phyloP scores from a whole-genome alignment of 1,284 basidiomycete genomes.

The Fomitopsis betulina region DNA sequence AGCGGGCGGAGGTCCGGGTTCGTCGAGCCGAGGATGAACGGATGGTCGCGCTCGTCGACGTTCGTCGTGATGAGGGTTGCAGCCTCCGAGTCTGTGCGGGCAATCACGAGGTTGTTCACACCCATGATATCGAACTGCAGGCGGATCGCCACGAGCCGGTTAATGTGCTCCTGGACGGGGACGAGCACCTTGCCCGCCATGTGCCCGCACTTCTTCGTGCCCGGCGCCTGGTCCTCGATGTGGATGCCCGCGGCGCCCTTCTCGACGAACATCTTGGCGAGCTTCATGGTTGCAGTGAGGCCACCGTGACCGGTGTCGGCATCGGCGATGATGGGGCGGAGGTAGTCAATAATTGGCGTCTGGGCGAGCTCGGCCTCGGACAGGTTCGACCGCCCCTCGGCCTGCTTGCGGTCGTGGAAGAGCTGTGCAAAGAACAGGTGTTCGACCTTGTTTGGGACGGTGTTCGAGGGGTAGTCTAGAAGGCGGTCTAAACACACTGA shows the following conservation, averaged over 20 bases:
- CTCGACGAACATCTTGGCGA: conserved; percentile 79
- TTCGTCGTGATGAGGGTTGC: conserved; percentile 96
- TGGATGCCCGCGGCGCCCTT: conserved; percentile 71
- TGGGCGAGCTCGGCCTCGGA: conserved; percentile 71
- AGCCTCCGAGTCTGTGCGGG: conserved; percentile 81
- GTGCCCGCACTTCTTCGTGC: conserved; percentile 69
- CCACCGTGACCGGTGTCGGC: conserved; percentile 68
- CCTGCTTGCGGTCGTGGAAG: conserved; percentile 86
- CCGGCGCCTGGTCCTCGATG: conserved; percentile 76
- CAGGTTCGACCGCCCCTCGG: conserved; percentile 69
- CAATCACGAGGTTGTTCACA: conserved; percentile 71
- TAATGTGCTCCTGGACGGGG: conserved; percentile 70
- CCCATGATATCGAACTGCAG: conserved; percentile 82
- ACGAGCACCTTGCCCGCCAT: conserved; percentile 74
- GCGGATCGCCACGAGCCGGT: conserved; percentile 73
- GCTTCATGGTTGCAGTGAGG: conserved; percentile 62
- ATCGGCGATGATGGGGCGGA: conserved; percentile 65
- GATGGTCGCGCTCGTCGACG: conserved; percentile 94
- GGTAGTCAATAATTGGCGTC: conserved; percentile 58
- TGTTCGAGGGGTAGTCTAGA: conserved; percentile 89
- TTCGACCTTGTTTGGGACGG: conserved; percentile 90
- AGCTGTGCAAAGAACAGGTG: conserved; percentile 86
- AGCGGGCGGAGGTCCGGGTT: conserved; percentile 67
- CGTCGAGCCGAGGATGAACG: conserved; percentile 93
- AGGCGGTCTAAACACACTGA: not conserved